Base-by-base conservation (phyloP, 2,329 filamentous ascomycete species). In the Aspergillus sp. region DNA sequence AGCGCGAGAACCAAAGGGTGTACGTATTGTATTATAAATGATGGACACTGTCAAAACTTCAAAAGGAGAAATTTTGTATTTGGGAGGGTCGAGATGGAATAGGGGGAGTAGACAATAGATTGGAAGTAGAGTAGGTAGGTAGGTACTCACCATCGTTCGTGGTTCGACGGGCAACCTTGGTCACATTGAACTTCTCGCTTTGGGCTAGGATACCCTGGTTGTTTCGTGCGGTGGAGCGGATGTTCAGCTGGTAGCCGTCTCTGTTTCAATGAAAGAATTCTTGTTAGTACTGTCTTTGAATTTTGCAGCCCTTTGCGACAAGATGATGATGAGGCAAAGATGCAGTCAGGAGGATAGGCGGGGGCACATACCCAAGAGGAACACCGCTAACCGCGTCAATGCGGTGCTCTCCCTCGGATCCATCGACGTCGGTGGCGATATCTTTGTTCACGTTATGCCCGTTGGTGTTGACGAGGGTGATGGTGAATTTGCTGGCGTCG, bases 191-290 rank as follows among this genome's bases (percentile, higher is more conserved):
- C 63, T 63, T 68, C 35, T 68, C 62, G 17, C 74, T 76, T 66
- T 79, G 77, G 25, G 76, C 74, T 33, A 79, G 66, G 58, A 79
- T 78, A 39, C 76, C 77, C 37, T 54, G 69, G 63, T 74, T 75
- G 27, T 62, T 58, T 15, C 60, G 60, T 19, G 61, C 58, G 39
- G 70, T 69, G 50, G 74, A 73, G 55, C 75, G 51, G 56, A 77
- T 68, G 65, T 79, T 77, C 70, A 79, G 69, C 57, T 76, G 76
- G 65, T 77, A 79, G 49, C 70, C 73, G 31, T 63, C 46, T 48
- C 74, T 73, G 43, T 61, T 39, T 27, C 23, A 15, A 12, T 41
- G 23, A 6, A 31, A 11, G 9, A 31, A 31, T 9, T 31, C 9
- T 7, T 17, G 15, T 40, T 25, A 40, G 33, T 23, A 31, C 9